These are phyloP conservation scores for Phyllostachys edulis DNA, from an alignment of 176 grass and related monocot species.

Conservation along the genomic window DNA sequence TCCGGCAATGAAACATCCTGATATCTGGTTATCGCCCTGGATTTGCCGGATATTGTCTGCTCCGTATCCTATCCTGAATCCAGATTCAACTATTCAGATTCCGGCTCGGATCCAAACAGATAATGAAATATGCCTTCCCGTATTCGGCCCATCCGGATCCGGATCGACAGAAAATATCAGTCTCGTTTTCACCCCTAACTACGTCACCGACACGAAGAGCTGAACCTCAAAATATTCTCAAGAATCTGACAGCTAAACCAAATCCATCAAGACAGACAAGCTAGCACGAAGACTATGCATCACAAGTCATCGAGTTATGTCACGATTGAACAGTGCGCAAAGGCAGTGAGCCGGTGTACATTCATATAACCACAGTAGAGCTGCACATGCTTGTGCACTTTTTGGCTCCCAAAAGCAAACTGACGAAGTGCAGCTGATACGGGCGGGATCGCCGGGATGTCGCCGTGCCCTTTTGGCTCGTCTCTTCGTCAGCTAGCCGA, in stretches of 20 bases:
- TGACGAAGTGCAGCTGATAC: neutral
- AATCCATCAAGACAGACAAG: neutral
- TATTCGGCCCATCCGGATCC: no score
- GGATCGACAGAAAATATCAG: no score
- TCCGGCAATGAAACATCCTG: no score
- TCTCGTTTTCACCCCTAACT: no score
- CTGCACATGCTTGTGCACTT: neutral
- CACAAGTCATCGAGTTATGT: neutral
- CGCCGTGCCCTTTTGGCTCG: neutral
- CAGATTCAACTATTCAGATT: no score
- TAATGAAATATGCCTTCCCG: no score
- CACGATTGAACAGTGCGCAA: neutral
- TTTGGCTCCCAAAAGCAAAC: neutral
- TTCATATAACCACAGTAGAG: neutral
- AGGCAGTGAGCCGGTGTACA: neutral
- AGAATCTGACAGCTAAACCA: neutral
- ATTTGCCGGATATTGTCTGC: no score
- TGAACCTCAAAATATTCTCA: neutral
- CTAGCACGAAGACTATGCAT: neutral
- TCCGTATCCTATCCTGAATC: no score
- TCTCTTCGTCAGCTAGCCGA: neutral
- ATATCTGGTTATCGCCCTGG: no score
- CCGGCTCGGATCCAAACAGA: no score
- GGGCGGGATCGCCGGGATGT: neutral
- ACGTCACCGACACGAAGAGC: no score